Evolutionary conservation across 352 stramenopile species (phyloP), one percentile per base, ranked within the genome.

Genomic region (Globisporangium middletonii): DNA sequence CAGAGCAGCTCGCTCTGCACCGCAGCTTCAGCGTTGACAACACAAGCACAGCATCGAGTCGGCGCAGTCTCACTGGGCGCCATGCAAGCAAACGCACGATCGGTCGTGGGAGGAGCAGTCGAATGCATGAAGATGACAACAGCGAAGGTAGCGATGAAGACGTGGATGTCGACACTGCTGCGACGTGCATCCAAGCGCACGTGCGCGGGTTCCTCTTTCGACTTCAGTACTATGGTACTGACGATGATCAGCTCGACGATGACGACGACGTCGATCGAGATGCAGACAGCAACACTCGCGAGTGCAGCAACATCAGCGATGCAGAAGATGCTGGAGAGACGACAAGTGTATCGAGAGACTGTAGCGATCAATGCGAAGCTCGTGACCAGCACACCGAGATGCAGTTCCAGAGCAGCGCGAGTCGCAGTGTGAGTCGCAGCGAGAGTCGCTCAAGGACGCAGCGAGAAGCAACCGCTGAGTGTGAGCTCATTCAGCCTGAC

Each of bases 151-250:
- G 46, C 16, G 50, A 46, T 8, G 16, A 18, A 9, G 26, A 43
- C 4, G 48, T 6, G 11, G 33, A 28, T 16, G 8, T 8, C 8
- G 26, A 54, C 12, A 23, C 47, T 12, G 60, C 53, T n/a, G 28
- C 38, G 30, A 57, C 38, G 26, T 19, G 6, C 30, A 54, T 65
- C 19, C 60, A 65, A 50, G 53, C 53, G 4, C 35, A 47, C 16
- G 60, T 65, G 49, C 60, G 60, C 18, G 48, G 53, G 18, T 61
- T 50, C 35, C 54, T 65, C 33, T 57, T 61, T 19, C 53, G 60
- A 19, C 57, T 53, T 43, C 60, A 65, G 49, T 65, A 51, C 43
- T 56, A 57, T 23, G 35, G 50, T 4, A 35, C 44, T 16, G 50
- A 33, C 0, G 43, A 59, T 12, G 18, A 28, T 9, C 43, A 27